These are phyloP conservation scores for Lactarius hengduanensis DNA, from an alignment of 768 basidiomycete genomes.

Conservation along the genomic window DNA sequence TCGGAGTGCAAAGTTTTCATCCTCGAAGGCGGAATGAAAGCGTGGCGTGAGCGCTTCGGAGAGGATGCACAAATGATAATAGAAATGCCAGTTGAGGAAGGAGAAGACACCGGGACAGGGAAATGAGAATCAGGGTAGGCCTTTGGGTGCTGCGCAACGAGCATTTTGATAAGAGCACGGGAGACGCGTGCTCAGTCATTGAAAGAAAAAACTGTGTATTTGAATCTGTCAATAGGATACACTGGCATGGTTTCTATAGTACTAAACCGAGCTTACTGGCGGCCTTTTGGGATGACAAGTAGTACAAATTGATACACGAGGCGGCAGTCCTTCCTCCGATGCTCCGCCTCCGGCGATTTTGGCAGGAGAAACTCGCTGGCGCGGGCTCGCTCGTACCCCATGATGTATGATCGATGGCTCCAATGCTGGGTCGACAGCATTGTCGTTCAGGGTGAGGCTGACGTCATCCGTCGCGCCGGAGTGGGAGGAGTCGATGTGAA, in stretches of 20 bases:
- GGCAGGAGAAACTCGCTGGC: too few relatives aligned
- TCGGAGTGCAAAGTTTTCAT: slow-evolving; percentile 27
- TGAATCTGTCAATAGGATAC: not conserved
- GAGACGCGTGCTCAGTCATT: not conserved
- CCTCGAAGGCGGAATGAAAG: slow-evolving; percentile 32
- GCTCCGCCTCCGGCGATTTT: too few relatives aligned
- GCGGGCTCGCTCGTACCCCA: too few relatives aligned
- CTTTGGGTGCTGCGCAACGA: not conserved
- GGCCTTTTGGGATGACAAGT: not conserved
- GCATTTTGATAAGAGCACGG: not conserved
- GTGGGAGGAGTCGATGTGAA: too few relatives aligned
- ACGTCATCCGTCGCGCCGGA: too few relatives aligned
- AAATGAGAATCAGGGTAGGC: slow-evolving; percentile 1
- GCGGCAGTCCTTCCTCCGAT: not conserved
- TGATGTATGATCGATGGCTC: too few relatives aligned
- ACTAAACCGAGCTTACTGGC: not conserved
- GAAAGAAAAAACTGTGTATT: not conserved
- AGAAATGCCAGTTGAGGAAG: slow-evolving; percentile 49
- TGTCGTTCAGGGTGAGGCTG: too few relatives aligned
- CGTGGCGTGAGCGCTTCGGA: slow-evolving; percentile 31
- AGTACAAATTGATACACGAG: not conserved
- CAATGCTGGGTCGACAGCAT: too few relatives aligned
- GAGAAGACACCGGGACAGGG: not conserved
- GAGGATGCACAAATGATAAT: slow-evolving; percentile 26
- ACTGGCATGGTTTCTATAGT: not conserved